Evolutionary conservation across 257 asterid genomes (phyloP), one percentile per base, ranked within the genome.

Genomic region (Thymus quinquecostatus): DNA sequence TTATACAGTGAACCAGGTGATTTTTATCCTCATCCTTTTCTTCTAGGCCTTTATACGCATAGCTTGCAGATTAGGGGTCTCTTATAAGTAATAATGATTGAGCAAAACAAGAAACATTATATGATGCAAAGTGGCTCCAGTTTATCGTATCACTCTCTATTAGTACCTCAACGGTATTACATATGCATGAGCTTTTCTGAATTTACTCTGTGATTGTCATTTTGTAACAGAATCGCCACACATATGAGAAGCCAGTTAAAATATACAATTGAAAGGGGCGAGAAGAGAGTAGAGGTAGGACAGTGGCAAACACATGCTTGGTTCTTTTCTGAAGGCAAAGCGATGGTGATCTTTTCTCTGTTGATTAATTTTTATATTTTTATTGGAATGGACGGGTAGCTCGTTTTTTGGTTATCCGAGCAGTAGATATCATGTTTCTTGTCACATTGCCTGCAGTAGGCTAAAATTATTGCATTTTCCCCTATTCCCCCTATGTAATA

Each of bases 161-260:
- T 21, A 21, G 21, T 21, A 36, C 40, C 40, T 36, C 40, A 4
- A 40, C 11, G 11, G 41, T 7, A 14, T 49, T 21, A 13, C 63
- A 70, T 54, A 3, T 62, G 13, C 38, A 43, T 43, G 54, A 58
- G 43, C 48, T 47, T 48, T 27, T 34, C 28, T 49, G 68, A 69
- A 56, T 67, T 66, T 63, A 21, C 54, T 43, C 65, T 51, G 62
- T 60, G 51, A 36, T 72, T 56, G 66, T 75, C 86, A 89, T 21
- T 21, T 21, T 21, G 21, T 21, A 21, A 21, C 96, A 94, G 99
- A 91, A 83, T 76, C 99, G 97, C 45, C 96, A 94, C 79, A 75
- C 96, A 33, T 86, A 73, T 73, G 99, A 94, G 89, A 91, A 85
- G 85, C 88, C 97, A 6, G 96, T 94, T 72, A 94, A 91, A 80